These are phyloP conservation scores for Chaetomium strumarium DNA, from an alignment of 2,329 filamentous ascomycete genomes.

Conservation along the genomic window DNA sequence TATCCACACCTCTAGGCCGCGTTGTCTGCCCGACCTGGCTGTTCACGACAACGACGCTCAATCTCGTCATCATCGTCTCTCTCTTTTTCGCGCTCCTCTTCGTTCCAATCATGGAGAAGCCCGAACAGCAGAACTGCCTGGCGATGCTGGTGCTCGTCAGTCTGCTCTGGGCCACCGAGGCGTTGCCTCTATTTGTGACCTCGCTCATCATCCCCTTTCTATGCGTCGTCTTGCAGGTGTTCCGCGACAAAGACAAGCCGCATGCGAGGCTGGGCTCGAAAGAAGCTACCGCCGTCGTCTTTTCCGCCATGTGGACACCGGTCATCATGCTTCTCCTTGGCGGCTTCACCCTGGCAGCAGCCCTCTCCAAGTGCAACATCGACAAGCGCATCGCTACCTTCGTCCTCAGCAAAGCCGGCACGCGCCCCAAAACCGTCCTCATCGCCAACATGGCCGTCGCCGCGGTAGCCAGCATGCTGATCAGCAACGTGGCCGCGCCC, in stretches of 20 bases:
- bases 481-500: conserved; percentile 94
- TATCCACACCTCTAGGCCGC: conserved; percentile 73
- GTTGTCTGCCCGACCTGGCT: conserved; percentile 76
- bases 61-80: conserved; percentile 61
- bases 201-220: conserved; percentile 91
- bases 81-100: conserved; percentile 70
- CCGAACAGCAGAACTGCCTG: conserved; percentile 93
- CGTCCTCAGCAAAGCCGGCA: conserved; percentile 92
- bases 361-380: conserved; percentile 93
- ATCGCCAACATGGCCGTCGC: conserved; percentile 99
- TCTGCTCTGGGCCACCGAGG: conserved; percentile 93
- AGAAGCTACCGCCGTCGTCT: conserved; percentile 75
- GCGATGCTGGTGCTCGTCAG: conserved; percentile 92
- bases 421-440: conserved; percentile 79
- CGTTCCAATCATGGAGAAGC: conserved; percentile 74
- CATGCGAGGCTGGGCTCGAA: conserved; percentile 70
- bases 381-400: conserved; percentile 96
- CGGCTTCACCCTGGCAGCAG: conserved; percentile 92
- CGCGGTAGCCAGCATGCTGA: conserved; percentile 97
- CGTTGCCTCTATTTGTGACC: conserved; percentile 94
- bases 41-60: conserved; percentile 73
- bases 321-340: conserved; percentile 97
- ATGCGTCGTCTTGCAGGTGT: conserved; percentile 78
- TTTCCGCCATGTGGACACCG: conserved; percentile 96
- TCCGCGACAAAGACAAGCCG: conserved; percentile 65